Base-by-base conservation (phyloP, 345 rosid genomes). In the Hypericum perforatum region DNA sequence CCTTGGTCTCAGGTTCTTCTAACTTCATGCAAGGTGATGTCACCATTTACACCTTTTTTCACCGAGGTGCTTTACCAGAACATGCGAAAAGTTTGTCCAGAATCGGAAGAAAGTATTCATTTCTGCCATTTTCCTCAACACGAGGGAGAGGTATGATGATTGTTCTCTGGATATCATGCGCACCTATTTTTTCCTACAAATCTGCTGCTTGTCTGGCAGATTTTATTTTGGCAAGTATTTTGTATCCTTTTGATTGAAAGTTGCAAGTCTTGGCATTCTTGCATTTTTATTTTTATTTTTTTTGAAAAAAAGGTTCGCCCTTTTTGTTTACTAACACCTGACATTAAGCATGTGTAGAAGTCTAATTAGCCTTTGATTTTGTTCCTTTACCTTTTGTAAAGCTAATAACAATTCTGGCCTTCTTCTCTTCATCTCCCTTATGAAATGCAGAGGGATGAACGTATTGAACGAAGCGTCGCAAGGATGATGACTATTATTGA, bases 31-130 rank as follows among this genome's bases (percentile, higher is more conserved):
- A 86, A 85, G 74, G 99, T 86, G 67, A 94, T 94, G 99, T 77
- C 95, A 44, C 85, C 97, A 48, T 86, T 94, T 66, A 94, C 99
- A n/a, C 99, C 99, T 6, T 94, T 94, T 77, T 94, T 94, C 63
- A 84, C 97, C 5, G 99, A 94, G 69, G 79, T 76, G 47, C 80
- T 94, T 40, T 94, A 89, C 68, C 99, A 94, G 67, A 94, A 94
- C 73, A 64, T 94, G 85, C 72, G 95, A 49, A 94, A 84, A 80
- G 97, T 70, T 42, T 61, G 70, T 56, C 39, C 70, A 52, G 82
- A 79, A 48, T 74, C 85, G 8, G 95, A 86, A 70, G 94, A 94
- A 69, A 85, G 94, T 63, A 76, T 94, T 62, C 97, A 94, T 59
- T 89, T 69, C 52, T 89, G 99, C 74, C 72, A 75, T 56, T 77